Conservation (phyloP, 371 early-diverging fungal species). For the Lichtheimia corymbifera region DNA sequence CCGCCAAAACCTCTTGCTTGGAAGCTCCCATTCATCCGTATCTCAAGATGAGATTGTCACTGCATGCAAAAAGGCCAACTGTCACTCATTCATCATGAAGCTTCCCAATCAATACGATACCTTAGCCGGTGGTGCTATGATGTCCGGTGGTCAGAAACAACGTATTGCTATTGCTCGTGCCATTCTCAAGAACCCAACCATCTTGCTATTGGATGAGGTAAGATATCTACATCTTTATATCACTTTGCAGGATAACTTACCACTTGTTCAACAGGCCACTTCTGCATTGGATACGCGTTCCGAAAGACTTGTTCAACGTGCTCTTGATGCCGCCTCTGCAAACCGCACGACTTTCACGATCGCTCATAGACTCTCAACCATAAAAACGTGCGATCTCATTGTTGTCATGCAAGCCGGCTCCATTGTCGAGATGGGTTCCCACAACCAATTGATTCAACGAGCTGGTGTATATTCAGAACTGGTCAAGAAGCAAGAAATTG, state of each 20-base stretch:
- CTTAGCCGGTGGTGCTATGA: conserved; percentile 53
- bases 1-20: conserved; percentile 73
- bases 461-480: conserved; percentile 46
- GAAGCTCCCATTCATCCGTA: conserved; percentile 32
- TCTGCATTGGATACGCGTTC: conserved; percentile 71
- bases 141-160: conserved; percentile 78
- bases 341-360: conserved; percentile 85
- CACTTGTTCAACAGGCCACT: conserved; percentile 53
- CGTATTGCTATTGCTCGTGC: conserved; percentile 43
- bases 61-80: conserved; percentile 65
- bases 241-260: conserved; percentile 27
- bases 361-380: conserved; percentile 80
- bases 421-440: conserved; percentile 67
- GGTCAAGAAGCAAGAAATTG: conserved; percentile 50
- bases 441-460: conserved; percentile 48
- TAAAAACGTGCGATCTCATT: conserved; percentile 75
- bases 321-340: conserved; percentile 66
- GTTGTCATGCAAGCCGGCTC: conserved; percentile 68
- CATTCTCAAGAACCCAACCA: conserved; percentile 30
- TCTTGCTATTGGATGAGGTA: conserved; percentile 35
- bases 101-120: conserved; percentile 77
- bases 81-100: conserved; percentile 71
- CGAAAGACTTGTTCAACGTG: conserved; percentile 74
- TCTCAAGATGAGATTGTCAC: conserved; percentile 57
- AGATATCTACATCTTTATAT: neutral